These are phyloP conservation scores for Cryptosporidium baileyi DNA, from an alignment of 169 alveolate species.

Conservation along the genomic window DNA sequence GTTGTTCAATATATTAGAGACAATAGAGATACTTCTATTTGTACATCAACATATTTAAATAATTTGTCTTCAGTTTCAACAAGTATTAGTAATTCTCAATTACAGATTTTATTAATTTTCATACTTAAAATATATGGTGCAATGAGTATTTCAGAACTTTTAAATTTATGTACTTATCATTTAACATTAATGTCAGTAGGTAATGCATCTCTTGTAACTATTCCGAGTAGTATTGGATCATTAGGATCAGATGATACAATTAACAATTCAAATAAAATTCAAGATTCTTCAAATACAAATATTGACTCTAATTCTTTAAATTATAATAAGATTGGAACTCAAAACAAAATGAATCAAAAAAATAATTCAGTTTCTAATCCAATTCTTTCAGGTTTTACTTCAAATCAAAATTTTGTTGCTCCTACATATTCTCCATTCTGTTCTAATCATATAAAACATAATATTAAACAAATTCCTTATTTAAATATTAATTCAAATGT, in stretches of 20 bases:
- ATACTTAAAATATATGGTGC: slow-evolving; percentile 53
- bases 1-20: slow-evolving; percentile 60
- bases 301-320: not conserved
- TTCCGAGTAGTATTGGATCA: not conserved
- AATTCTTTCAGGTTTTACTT: slow-evolving; percentile 3
- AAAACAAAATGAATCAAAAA: not conserved
- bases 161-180: slow-evolving; percentile 45
- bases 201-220: slow-evolving; percentile 21
- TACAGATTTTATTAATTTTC: slow-evolving; percentile 13
- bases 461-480: slow-evolving; percentile 10
- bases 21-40: slow-evolving; percentile 38
- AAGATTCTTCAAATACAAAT: not conserved
- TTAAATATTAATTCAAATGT: slow-evolving; percentile 12
- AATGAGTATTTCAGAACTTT: slow-evolving; percentile 16
- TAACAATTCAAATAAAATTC: not conserved
- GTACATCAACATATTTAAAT: slow-evolving; percentile 28
- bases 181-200: slow-evolving; percentile 55
- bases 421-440: slow-evolving; percentile 49
- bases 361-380: not conserved
- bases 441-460: not conserved
- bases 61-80: slow-evolving; percentile 26
- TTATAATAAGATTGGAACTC: slow-evolving; percentile 1
- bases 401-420: slow-evolving; percentile 44
- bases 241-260: not conserved
- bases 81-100: slow-evolving; percentile 54